phyloP scores from a whole-genome alignment of 768 basidiomycete species.

The Collybiopsis confluens region DNA sequence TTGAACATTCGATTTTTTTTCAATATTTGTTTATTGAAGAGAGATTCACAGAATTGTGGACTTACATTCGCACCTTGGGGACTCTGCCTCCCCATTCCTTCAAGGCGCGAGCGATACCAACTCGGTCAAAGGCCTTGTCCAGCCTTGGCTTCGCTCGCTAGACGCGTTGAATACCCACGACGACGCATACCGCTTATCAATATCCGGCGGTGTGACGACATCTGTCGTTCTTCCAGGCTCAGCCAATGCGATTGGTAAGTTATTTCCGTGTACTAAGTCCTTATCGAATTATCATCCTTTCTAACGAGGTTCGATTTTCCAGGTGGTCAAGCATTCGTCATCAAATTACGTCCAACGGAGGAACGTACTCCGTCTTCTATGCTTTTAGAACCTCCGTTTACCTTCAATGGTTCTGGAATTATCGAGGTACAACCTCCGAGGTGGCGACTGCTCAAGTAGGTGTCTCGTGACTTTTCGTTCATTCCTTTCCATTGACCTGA shows the following conservation, averaged over 20 bases:
- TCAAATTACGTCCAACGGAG: conserved; percentile 71
- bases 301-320: conserved; percentile 1
- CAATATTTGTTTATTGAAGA: neutral
- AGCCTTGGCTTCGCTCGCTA: conserved; percentile 56
- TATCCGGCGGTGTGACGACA: conserved; percentile 56
- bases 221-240: conserved; percentile 54
- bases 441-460: conserved; percentile 76
- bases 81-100: conserved; percentile 18
- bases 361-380: conserved; percentile 71
- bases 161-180: conserved; percentile 60
- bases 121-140: conserved; percentile 32
- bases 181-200: conserved; percentile 42
- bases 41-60: conserved; percentile 27
- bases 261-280: neutral
- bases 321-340: conserved; percentile 81
- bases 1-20: conserved; percentile 17
- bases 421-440: conserved; percentile 36
- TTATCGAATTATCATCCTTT: neutral
- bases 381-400: conserved; percentile 71
- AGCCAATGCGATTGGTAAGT: conserved; percentile 50
- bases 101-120: conserved; percentile 37
- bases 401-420: conserved; percentile 34
- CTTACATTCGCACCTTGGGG: conserved; percentile 40
- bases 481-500: neutral
- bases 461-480: neutral